Conservation (phyloP, 805 yeast genomes). For the Kodamaea kaohsiungensis region DNA sequence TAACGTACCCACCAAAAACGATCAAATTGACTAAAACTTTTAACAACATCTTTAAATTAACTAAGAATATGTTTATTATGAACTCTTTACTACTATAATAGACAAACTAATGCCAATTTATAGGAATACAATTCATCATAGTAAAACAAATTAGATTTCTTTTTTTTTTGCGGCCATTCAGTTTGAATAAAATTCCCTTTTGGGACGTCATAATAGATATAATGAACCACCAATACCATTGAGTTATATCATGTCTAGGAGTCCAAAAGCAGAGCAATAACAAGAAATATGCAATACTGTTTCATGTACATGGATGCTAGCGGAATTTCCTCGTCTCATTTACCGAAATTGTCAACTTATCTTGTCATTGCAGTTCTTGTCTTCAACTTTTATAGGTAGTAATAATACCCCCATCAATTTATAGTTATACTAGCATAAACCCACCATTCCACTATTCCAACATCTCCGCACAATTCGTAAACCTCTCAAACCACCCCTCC, state of each 20-base stretch:
- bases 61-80: neutral
- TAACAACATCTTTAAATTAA: neutral
- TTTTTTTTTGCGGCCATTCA: slow-evolving; percentile 7
- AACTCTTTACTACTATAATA: neutral
- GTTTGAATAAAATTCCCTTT: slow-evolving; percentile 1
- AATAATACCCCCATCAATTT: no score
- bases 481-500: neutral
- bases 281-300: neutral
- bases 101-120: neutral
- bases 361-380: no score
- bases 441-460: no score
- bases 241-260: neutral
- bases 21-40: neutral
- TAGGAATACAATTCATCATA: neutral
- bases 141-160: neutral
- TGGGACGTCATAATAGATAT: neutral
- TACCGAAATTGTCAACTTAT: no score
- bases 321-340: no score
- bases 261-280: neutral
- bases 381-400: no score
- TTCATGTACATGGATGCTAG: neutral
- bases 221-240: neutral
- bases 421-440: no score
- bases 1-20: neutral
- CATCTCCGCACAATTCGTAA: no score